Evolutionary conservation across 306 rosid genomes (phyloP).

Genomic region (Spatholobus suberectus): DNA sequence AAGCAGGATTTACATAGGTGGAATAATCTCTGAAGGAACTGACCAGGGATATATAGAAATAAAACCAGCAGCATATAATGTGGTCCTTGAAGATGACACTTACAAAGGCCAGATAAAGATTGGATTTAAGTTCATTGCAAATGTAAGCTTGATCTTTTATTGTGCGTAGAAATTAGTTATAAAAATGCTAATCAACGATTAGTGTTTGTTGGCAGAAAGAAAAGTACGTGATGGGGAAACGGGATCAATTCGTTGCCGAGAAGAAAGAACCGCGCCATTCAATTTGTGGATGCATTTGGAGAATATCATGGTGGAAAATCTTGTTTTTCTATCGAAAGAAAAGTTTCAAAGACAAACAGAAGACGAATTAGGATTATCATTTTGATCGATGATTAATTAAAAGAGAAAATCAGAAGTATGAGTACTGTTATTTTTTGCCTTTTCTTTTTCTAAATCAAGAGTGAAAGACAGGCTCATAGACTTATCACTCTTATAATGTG

Average conservation of each 20-base stretch:
- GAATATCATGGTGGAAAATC: constrained; percentile 53
- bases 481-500: not conserved
- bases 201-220: constrained; percentile 57
- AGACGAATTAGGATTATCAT: constrained; percentile 38
- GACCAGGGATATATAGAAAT: constrained; percentile 64
- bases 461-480: too few species aligned
- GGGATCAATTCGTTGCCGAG: constrained; percentile 30
- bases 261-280: constrained; percentile 52
- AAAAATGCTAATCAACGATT: not conserved
- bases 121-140: constrained; percentile 66
- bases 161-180: not conserved
- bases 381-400: not conserved
- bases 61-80: constrained; percentile 79
- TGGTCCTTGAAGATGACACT: constrained; percentile 89
- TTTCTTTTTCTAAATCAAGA: not conserved
- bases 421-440: not conserved
- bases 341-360: constrained; percentile 39
- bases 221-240: constrained; percentile 33
- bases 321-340: constrained; percentile 36
- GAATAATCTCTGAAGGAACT: constrained; percentile 72
- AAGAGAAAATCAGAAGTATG: not conserved
- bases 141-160: constrained; percentile 44
- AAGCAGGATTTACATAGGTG: constrained; percentile 70
- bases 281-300: constrained; percentile 57
- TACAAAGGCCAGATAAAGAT: constrained; percentile 80